Base-by-base conservation (phyloP, 2,329 filamentous ascomycete genomes). In the Onygenales sp. region DNA sequence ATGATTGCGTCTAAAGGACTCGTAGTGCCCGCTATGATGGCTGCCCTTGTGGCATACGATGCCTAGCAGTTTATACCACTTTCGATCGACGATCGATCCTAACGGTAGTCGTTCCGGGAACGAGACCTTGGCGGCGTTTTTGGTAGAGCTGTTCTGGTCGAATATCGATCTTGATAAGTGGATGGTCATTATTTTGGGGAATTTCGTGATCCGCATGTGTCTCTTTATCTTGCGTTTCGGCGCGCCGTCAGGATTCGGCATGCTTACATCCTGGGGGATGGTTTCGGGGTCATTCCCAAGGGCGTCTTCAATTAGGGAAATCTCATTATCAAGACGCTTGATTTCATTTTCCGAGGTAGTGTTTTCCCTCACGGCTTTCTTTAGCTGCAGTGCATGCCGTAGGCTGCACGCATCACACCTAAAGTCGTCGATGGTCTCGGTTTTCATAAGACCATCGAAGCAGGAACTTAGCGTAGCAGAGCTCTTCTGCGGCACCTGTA, bases 1-100 rank as follows among this genome's bases (percentile, higher is more conserved):
- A 55, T 88, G 86, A 69, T 97, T 93, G 39, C 93, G 82, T 36
- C 93, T 81, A 69, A 97, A 97, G 0, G 90, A 92, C 69, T 98
- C 93, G 72, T 98, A 98, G 66, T 98, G 93, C 0, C 93, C 93
- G 63, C 90, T 95, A 65, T 95, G 86, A 67, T 98, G 93, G 57
- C 88, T 94, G 39, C 93, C 93, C 64, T 95, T 95, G 67, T 98
- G 93, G 21, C 89, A 95, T 38, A 98, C 89, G 38, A 95, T 82
- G 10, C 86, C 89, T 0, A 95, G 79, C 5, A 98, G 77, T 62
- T 85, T 89, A 71, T 96, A 98, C 65, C 81, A 86, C 58, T 84
- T 86, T 63, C 86, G 84, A 54, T 86, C 80, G 43, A 93, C 72
- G 27, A 97, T 74, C 0, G 89, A 84, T 1, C 93, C 93, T 2